phyloP scores from a whole-genome alignment of 2,329 filamentous ascomycete species.

The Calonectria ilicicola region DNA sequence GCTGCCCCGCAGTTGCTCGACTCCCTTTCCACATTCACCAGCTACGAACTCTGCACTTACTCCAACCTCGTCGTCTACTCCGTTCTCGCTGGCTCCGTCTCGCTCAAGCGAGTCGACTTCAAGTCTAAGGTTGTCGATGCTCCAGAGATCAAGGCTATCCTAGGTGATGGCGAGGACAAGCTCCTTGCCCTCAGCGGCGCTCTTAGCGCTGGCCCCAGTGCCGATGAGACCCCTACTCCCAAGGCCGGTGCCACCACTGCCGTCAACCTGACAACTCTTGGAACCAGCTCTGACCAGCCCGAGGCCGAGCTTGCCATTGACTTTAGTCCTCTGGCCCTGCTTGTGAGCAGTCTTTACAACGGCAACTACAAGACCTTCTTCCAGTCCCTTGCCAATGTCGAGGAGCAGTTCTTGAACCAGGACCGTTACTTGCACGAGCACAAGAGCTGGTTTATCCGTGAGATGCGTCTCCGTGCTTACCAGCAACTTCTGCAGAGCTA shows the following conservation, averaged over 20 bases:
- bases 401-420: conserved; percentile 93
- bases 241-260: conserved; percentile 67
- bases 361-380: conserved; percentile 97
- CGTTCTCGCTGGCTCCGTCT: conserved; percentile 92
- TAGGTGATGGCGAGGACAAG: conserved; percentile 91
- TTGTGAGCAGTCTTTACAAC: conserved; percentile 92
- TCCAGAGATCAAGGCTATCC: conserved; percentile 96
- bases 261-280: conserved; percentile 90
- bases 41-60: conserved; percentile 98
- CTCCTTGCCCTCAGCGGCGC: conserved; percentile 84
- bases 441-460: conserved; percentile 95
- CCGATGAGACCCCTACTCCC: conserved; percentile 79
- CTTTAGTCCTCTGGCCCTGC: conserved; percentile 86
- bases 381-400: conserved; percentile 86
- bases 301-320: conserved; percentile 87
- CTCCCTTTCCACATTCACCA: conserved; percentile 97
- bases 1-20: conserved; percentile 95
- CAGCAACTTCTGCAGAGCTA: conserved; percentile 98
- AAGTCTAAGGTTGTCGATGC: conserved; percentile 99
- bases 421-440: conserved; percentile 97
- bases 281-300: conserved; percentile 76
- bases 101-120: conserved; percentile 97
- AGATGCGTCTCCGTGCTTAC: conserved; percentile 97
- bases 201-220: conserved; percentile 83
- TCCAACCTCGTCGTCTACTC: conserved; percentile 95